These are phyloP conservation scores for Ascochyta viciae-villosae DNA, from an alignment of 2,329 filamentous ascomycete species.

Conservation along the genomic window DNA sequence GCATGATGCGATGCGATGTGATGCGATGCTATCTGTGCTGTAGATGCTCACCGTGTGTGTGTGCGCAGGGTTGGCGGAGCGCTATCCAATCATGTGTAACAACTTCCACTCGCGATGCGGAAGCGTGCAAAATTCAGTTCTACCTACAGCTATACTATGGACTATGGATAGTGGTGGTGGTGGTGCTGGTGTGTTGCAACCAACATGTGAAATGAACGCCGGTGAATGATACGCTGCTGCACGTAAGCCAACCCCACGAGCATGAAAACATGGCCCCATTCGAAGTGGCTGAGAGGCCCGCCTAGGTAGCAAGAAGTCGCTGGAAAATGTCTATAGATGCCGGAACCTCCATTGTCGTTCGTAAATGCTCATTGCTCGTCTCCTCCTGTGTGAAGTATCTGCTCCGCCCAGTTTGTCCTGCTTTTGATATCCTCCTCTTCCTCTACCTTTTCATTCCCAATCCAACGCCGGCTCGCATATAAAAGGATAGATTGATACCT, in stretches of 20 bases:
- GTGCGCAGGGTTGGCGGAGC: background rate
- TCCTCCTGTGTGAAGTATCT: constrained; percentile 7
- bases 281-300: constrained; percentile 11
- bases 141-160: constrained; percentile 43
- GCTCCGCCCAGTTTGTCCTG: constrained; percentile 6
- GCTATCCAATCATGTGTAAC: background rate
- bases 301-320: constrained; percentile 20
- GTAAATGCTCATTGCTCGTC: constrained; percentile 34
- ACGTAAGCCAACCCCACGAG: constrained; percentile 19
- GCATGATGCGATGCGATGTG: no score
- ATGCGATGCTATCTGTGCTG: background rate
- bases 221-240: constrained; percentile 36
- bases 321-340: constrained; percentile 47
- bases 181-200: background rate
- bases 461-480: constrained; percentile 37
- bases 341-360: constrained; percentile 26
- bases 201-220: constrained; percentile 35
- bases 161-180: constrained; percentile 17
- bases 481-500: constrained; percentile 21
- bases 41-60: background rate
- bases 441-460: constrained; percentile 27
- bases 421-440: constrained; percentile 36
- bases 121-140: constrained; percentile 15
- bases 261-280: constrained; percentile 12
- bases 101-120: background rate